Conservation (phyloP, 768 basidiomycete species). For the Rhizopogon rudus region DNA sequence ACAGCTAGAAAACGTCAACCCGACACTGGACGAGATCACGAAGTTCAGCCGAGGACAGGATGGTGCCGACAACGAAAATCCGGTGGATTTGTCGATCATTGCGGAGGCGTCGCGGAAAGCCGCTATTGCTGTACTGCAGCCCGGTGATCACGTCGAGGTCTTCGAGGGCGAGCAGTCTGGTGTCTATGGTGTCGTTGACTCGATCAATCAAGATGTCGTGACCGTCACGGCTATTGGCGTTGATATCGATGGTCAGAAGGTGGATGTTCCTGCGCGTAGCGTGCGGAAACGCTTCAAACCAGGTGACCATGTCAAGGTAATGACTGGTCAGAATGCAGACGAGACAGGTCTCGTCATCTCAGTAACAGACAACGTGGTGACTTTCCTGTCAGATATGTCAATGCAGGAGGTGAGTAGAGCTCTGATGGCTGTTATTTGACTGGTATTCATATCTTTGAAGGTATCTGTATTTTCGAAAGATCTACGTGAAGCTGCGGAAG, state of each 20-base stretch:
- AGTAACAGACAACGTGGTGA: constrained; percentile 85
- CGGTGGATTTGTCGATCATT: constrained; percentile 86
- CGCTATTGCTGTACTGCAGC: constrained; percentile 91
- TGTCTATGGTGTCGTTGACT: constrained; percentile 87
- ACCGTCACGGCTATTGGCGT: constrained; percentile 74
- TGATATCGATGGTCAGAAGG: constrained; percentile 82
- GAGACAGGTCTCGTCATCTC: constrained; percentile 96
- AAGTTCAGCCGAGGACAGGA: constrained; percentile 79
- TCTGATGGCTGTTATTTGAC: neutral
- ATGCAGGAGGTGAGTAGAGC: constrained; percentile 74
- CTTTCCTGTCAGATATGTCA: constrained; percentile 96
- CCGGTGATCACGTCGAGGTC: constrained; percentile 96
- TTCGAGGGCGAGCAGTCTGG: constrained; percentile 97
- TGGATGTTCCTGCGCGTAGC: constrained; percentile 81
- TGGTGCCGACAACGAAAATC: constrained; percentile 56
- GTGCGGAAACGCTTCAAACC: constrained; percentile 94
- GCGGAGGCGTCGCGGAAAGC: constrained; percentile 90
- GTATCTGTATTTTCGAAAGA: constrained; percentile 98
- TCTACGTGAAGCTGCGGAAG: constrained; percentile 94
- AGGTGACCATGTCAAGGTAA: constrained; percentile 98
- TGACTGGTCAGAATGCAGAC: constrained; percentile 90
- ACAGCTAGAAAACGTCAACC: constrained; percentile 84
- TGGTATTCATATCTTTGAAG: constrained; percentile 33
- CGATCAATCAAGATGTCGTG: constrained; percentile 83
- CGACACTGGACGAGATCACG: constrained; percentile 95